These are phyloP conservation scores for Urochloa ruziziensis DNA, from an alignment of 176 grass and related monocot species.

Conservation along the genomic window DNA sequence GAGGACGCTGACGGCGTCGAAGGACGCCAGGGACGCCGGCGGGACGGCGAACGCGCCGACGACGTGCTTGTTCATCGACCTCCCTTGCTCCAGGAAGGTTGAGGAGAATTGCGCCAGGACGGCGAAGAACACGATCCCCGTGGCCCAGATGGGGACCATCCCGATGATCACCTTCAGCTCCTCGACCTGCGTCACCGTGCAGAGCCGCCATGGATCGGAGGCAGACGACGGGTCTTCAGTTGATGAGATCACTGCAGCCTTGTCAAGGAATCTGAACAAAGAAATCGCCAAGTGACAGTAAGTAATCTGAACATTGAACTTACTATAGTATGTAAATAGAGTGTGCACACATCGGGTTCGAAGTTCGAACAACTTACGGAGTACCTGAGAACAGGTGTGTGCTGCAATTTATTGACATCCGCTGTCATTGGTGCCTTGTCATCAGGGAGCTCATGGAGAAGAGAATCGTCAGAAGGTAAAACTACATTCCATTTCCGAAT, in stretches of 20 bases:
- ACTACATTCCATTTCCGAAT: constrained; percentile 46
- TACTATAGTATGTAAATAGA: too few species aligned
- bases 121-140: constrained; percentile 56
- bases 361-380: not conserved
- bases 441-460: constrained; percentile 52
- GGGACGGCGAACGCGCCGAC: constrained; percentile 62
- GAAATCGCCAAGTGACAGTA: not conserved
- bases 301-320: too few species aligned
- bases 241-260: constrained; percentile 56
- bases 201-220: constrained; percentile 57
- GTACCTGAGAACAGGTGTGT: constrained; percentile 51
- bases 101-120: constrained; percentile 78
- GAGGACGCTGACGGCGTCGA: constrained; percentile 70
- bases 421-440: constrained; percentile 37
- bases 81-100: constrained; percentile 80
- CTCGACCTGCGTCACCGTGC: constrained; percentile 73
- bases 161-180: constrained; percentile 69
- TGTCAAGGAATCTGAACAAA: constrained; percentile 59
- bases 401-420: constrained; percentile 50
- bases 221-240: constrained; percentile 11
- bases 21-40: constrained; percentile 69
- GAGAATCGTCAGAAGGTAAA: constrained; percentile 43
- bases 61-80: constrained; percentile 39
- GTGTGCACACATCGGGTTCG: not conserved
- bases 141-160: constrained; percentile 78